A percentile compares a stretch with the other conserved stretches of the same genome.
Evolutionary conservation across 768 basidiomycete species (phyloP).

Genomic region (Psilocybe tampanensis): DNA sequence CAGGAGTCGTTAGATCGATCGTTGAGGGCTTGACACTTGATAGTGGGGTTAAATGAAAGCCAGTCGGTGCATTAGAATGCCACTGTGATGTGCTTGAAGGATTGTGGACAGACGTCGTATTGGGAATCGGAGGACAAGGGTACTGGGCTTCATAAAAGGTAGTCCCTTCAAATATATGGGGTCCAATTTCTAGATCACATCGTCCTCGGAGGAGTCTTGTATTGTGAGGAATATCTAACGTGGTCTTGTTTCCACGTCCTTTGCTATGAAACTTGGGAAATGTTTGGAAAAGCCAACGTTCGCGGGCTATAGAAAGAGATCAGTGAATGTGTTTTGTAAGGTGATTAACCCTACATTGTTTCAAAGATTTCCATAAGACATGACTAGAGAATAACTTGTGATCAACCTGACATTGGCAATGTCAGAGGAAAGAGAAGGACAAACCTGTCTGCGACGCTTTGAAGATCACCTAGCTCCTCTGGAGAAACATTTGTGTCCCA

Average conservation of each 20-base stretch:
- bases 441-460: conserved; percentile 62
- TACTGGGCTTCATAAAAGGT: conserved; percentile 77
- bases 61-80: conserved; percentile 18
- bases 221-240: conserved; percentile 70
- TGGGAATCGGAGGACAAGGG: conserved; percentile 34
- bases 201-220: conserved; percentile 65
- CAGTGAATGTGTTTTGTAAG: not conserved
- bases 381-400: conserved; percentile 41
- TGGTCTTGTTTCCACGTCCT: conserved; percentile 57
- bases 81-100: conserved; percentile 23
- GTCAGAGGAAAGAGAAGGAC: not conserved
- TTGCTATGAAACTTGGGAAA: conserved; percentile 77
- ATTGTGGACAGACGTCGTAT: conserved; percentile 26
- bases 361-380: conserved; percentile 66
- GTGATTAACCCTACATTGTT: conserved; percentile 57
- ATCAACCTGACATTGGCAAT: not conserved
- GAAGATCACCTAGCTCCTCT: conserved; percentile 47
- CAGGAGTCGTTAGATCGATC: conserved; percentile 5
- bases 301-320: conserved; percentile 51
- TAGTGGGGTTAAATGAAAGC: conserved; percentile 6
- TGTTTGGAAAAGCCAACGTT: conserved; percentile 66
- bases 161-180: conserved; percentile 71
- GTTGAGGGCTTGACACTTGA: conserved; percentile 2
- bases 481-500: conserved; percentile 55
- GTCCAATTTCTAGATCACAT: conserved; percentile 75